These are phyloP conservation scores for Lathyrus tuberosus DNA, from an alignment of 306 rosid genomes.

Conservation along the genomic window DNA sequence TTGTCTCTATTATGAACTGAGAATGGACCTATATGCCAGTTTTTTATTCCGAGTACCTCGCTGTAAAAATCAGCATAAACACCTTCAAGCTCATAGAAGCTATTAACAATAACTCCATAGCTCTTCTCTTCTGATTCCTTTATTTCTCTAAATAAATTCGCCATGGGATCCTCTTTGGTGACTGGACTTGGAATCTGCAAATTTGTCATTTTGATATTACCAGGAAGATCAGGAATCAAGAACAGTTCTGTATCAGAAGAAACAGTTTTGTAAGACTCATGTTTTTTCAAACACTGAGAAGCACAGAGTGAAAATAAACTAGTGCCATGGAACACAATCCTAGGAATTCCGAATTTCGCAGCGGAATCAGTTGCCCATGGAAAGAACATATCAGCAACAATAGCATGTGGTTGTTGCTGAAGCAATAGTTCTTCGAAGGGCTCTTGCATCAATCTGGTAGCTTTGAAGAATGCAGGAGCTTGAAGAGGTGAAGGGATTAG, in stretches of 20 bases:
- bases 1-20: conserved; percentile 27
- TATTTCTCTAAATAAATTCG: background rate
- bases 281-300: background rate
- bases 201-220: conserved; percentile 44
- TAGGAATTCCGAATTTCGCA: conserved; percentile 42
- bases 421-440: conserved; percentile 39
- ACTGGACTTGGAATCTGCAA: conserved; percentile 1
- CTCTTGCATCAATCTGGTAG: conserved; percentile 25
- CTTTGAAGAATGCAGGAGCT: background rate
- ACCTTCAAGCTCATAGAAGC: conserved; percentile 60
- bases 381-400: conserved; percentile 39
- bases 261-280: conserved; percentile 43
- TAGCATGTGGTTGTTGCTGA: conserved; percentile 24
- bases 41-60: conserved; percentile 43
- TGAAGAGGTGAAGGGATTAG: conserved; percentile 15
- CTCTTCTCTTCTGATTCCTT: conserved; percentile 39
- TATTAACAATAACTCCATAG: conserved; percentile 58
- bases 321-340: conserved; percentile 41
- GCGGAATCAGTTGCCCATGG: conserved; percentile 46
- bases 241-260: conserved; percentile 49
- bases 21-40: conserved; percentile 71
- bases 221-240: conserved; percentile 49
- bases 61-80: conserved; percentile 50
- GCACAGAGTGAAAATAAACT: conserved; percentile 45
- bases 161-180: background rate